These are phyloP conservation scores for Cucurbitaria berberidis DNA, from an alignment of 2,329 filamentous ascomycete species.

Conservation along the genomic window DNA sequence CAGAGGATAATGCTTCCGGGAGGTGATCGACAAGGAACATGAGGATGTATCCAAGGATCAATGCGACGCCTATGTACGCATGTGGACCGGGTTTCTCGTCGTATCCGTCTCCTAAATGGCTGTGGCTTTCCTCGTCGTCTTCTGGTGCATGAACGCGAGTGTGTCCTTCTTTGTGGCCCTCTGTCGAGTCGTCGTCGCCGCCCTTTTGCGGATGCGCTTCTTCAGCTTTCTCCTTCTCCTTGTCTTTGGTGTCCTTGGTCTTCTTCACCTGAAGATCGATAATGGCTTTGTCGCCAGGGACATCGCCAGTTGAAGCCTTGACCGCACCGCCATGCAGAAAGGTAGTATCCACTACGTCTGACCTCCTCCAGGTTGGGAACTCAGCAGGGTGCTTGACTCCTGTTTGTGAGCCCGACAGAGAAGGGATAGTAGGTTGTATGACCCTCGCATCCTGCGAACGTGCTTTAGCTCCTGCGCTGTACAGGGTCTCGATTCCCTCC, in stretches of 20 bases:
- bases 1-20: conserved; percentile 43
- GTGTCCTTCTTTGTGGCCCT: conserved; percentile 47
- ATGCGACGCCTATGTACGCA: conserved; percentile 84
- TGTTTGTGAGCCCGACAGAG: conserved; percentile 34
- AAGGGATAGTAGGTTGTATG: conserved; percentile 33
- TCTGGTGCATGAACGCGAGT: conserved; percentile 44
- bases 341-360: conserved; percentile 20
- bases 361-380: conserved; percentile 28
- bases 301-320: conserved; percentile 27
- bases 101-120: conserved; percentile 50
- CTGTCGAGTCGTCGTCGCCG: conserved; percentile 48
- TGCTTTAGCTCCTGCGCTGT: conserved; percentile 57
- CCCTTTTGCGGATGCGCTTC: conserved; percentile 42
- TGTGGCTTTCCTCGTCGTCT: conserved; percentile 49
- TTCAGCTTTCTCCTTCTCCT: conserved; percentile 27
- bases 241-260: conserved; percentile 32
- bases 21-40: conserved; percentile 89
- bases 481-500: conserved; percentile 91
- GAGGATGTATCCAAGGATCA: conserved; percentile 87
- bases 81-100: conserved; percentile 57
- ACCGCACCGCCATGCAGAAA: conserved; percentile 22
- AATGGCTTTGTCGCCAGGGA: conserved; percentile 29
- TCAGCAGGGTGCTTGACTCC: conserved; percentile 31
- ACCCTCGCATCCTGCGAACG: conserved; percentile 31
- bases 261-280: conserved; percentile 29